These are phyloP conservation scores for Platanus orientalis DNA, from an alignment of 164 flowering plant species.

Conservation along the genomic window DNA sequence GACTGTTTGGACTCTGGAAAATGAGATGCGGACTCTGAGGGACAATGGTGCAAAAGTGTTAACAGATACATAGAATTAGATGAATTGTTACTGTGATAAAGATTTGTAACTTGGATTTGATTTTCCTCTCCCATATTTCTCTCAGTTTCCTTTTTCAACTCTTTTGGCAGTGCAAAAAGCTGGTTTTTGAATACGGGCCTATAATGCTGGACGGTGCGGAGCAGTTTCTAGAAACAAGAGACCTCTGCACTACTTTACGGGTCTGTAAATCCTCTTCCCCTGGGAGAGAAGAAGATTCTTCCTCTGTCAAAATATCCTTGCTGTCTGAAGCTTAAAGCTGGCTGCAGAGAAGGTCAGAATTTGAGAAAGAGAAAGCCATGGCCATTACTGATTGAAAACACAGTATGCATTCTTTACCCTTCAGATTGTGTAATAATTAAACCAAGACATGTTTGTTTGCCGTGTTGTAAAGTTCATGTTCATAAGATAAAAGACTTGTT, in stretches of 20 bases:
- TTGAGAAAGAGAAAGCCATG: neutral
- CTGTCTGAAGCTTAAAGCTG: slow-evolving; percentile 29
- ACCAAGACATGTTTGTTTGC: neutral
- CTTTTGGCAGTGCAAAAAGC: slow-evolving; percentile 70
- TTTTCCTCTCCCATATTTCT: neutral
- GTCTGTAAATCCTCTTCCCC: slow-evolving; percentile 40
- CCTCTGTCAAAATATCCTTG: slow-evolving; percentile 5
- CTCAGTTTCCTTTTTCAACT: neutral
- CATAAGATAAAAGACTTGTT: no score
- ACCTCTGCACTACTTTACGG: slow-evolving; percentile 57
- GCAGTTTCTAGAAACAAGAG: slow-evolving; percentile 55
- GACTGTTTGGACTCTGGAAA: neutral
- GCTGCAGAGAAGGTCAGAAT: neutral
- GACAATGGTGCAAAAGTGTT: no score
- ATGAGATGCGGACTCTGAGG: neutral
- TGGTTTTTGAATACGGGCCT: slow-evolving; percentile 85
- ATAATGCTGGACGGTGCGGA: slow-evolving; percentile 62
- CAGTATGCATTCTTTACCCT: neutral
- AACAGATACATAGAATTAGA: neutral
- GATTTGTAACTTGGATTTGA: neutral
- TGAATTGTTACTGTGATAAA: neutral
- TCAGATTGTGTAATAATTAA: neutral
- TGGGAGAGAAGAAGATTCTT: slow-evolving; percentile 6
- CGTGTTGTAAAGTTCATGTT: no score
- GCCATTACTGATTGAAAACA: neutral